Evolutionary conservation across 257 asterid species (phyloP).

Genomic region (Solanum paucissectum): DNA sequence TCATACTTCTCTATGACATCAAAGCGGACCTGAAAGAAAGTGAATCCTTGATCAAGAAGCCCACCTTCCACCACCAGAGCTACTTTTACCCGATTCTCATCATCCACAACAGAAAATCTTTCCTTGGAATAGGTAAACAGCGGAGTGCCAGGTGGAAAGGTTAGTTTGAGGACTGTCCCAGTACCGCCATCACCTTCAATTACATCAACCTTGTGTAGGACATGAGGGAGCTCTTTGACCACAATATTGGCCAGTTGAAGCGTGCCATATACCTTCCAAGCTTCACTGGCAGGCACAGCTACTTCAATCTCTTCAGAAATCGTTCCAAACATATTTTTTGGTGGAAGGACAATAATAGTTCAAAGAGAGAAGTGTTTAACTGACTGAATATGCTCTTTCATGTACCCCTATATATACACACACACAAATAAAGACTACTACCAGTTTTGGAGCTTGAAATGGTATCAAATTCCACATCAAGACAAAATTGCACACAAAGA

Average conservation of each 20-base stretch:
- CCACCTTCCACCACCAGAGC: constrained; percentile 57
- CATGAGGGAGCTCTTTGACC: constrained; percentile 16
- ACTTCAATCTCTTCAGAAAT: constrained; percentile 29
- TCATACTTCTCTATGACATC: constrained; percentile 36
- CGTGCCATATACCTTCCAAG: constrained; percentile 49
- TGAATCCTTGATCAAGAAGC: constrained; percentile 40
- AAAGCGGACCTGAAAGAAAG: constrained; percentile 24
- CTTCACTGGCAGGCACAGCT: constrained; percentile 38
- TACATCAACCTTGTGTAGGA: constrained; percentile 24
- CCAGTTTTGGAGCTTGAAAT: background rate
- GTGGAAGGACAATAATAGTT: background rate
- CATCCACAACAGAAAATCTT: constrained; percentile 48
- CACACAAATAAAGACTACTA: background rate
- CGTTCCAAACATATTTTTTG: constrained; percentile 25
- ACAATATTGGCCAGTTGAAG: constrained; percentile 25
- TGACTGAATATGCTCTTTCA: background rate
- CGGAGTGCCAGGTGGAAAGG: constrained; percentile 25
- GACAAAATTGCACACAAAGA: background rate
- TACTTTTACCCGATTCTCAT: constrained; percentile 36
- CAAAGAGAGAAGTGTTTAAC: background rate
- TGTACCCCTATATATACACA: background rate
- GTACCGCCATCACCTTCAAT: constrained; percentile 47
- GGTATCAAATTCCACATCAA: background rate
- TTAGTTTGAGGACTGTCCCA: constrained; percentile 39
- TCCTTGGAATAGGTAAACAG: constrained; percentile 37